Evolutionary conservation across 2,329 filamentous ascomycete genomes (phyloP), one percentile per base, ranked within the genome.

Genomic region (Mollisiaceae sp.): DNA sequence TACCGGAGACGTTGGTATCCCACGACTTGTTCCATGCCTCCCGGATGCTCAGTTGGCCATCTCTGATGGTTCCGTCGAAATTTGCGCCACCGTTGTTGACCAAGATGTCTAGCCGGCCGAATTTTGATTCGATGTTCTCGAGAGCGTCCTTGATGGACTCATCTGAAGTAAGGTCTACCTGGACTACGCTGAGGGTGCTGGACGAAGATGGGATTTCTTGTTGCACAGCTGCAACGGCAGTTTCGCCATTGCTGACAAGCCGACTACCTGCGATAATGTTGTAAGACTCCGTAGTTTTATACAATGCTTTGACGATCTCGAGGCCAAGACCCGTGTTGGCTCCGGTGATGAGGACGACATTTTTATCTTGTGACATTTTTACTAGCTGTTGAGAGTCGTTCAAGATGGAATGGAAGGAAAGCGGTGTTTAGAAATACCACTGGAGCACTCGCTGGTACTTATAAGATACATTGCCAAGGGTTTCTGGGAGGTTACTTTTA

Each of bases 181-280:
- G 63, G 5, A 71, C n/a, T 18, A 64, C 35, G 3, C 69, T 68
- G 60, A 67, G 62, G 63, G 59, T 65, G 63, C 62, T 65, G 47
- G 63, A 60, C 60, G 59, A 65, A 65, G 59, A 65, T 63, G 61
- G 59, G 65, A 60, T 67, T 67, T 67, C 65, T 63, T 65, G 62
- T 60, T 67, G 62, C 47, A 67, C 63, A 63, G 62, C 65, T 65
- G 67, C 65, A 52, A 72, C 72, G 0, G 83, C 82, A 1, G 72
- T 76, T 50, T 82, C 75, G 60, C 79, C 82, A 58, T 80, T 80
- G 2, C 76, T 73, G 2, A 77, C 59, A 58, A 73, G 74, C 52
- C 82, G 79, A 32, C 78, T 78, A 47, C 75, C 81, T 22, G 83
- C 70, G 52, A 84, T 80, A 22, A 84, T 76, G 35, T 77, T 56